phyloP scores from a whole-genome alignment of 768 basidiomycete genomes.

The Trichaptum fuscoviolaceum region DNA sequence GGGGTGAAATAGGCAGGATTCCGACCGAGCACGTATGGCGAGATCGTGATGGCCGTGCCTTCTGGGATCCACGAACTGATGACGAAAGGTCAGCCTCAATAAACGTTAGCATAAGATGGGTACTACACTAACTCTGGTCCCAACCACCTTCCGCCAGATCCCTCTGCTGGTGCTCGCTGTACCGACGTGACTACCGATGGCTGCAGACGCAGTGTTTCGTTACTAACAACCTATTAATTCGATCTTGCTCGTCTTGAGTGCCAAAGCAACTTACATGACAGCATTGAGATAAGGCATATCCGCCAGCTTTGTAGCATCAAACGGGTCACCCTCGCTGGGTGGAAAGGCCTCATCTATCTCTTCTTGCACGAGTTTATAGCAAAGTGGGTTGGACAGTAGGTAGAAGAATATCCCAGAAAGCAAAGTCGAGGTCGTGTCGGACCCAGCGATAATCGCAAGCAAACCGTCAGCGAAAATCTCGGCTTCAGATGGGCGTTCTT shows the following conservation, averaged over 20 bases:
- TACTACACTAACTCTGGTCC: constrained; percentile 24
- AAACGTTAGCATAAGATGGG: not conserved
- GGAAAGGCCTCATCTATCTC: constrained; percentile 38
- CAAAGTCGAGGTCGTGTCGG: constrained; percentile 41
- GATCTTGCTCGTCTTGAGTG: not conserved
- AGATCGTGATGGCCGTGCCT: constrained; percentile 35
- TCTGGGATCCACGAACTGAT: constrained; percentile 34
- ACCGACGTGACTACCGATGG: constrained; percentile 37
- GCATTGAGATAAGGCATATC: constrained; percentile 32
- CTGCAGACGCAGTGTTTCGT: constrained; percentile 41
- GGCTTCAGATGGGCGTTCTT: constrained; percentile 23
- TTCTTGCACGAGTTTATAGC: constrained; percentile 30
- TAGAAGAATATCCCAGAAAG: constrained; percentile 35
- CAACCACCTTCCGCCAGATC: constrained; percentile 28
- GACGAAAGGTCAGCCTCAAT: not conserved
- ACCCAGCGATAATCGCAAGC: constrained; percentile 39
- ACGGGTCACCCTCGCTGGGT: constrained; percentile 25
- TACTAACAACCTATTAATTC: constrained; percentile 22
- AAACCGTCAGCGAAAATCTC: constrained; percentile 32
- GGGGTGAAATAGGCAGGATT: constrained; percentile 43
- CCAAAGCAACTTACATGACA: constrained; percentile 25
- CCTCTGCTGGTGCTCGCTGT: constrained; percentile 30
- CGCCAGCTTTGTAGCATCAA: constrained; percentile 19
- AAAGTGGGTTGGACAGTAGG: constrained; percentile 33
- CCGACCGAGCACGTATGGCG: constrained; percentile 38